phyloP scores from a whole-genome alignment of 345 rosid genomes.

The Eucalyptus polybractea region DNA sequence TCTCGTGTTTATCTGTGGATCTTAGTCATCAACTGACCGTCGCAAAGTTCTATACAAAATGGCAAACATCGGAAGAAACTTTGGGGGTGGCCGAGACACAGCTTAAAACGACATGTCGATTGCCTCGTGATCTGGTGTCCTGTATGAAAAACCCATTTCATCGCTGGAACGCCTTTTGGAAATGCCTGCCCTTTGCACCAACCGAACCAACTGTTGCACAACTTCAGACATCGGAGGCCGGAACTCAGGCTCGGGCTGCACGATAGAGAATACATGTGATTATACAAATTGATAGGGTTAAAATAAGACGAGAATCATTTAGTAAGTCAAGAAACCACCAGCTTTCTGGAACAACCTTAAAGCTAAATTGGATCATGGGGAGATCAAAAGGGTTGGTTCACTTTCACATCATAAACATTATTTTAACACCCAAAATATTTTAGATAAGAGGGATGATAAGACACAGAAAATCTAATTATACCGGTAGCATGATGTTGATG shows the following conservation, averaged over 20 bases:
- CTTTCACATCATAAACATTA: background rate
- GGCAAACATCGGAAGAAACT: background rate
- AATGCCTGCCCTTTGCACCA: constrained; percentile 89
- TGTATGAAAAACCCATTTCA: constrained; percentile 72
- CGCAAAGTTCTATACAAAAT: background rate
- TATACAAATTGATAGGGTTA: background rate
- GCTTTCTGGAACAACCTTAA: background rate
- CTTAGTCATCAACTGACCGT: background rate
- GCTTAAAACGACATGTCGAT: constrained; percentile 42
- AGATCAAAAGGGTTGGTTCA: background rate
- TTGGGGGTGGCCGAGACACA: background rate
- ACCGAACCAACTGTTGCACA: constrained; percentile 84
- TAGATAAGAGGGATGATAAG: background rate
- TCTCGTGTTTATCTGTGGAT: background rate
- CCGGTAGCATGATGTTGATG: background rate
- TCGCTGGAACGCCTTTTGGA: constrained; percentile 79
- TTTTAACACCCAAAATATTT: background rate
- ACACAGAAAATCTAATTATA: background rate
- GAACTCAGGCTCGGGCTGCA: constrained; percentile 96
- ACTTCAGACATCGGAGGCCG: constrained; percentile 99
- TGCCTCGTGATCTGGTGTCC: constrained; percentile 81
- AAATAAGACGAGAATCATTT: background rate
- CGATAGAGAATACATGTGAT: background rate
- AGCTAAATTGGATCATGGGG: background rate
- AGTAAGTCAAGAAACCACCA: background rate